Conservation (phyloP, 2,329 filamentous ascomycete genomes). For the Cadophora malorum region DNA sequence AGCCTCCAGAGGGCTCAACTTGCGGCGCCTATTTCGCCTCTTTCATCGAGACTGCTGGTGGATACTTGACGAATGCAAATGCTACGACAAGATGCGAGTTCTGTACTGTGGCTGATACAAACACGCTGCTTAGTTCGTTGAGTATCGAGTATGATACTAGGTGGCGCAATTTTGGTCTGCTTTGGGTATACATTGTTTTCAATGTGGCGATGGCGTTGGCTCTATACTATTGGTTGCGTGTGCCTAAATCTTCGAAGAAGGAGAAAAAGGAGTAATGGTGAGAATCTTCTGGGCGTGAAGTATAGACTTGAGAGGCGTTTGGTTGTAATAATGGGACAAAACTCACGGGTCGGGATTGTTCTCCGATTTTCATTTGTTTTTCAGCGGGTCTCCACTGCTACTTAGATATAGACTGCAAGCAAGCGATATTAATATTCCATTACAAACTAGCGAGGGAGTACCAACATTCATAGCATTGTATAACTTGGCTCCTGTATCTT, state of each 20-base stretch:
- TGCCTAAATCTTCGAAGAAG: background rate
- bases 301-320: background rate
- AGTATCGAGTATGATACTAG: background rate
- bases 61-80: background rate
- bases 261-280: background rate
- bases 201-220: background rate
- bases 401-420: background rate
- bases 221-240: background rate
- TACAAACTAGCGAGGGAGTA: background rate
- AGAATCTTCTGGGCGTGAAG: background rate
- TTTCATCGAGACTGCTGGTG: background rate
- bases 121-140: background rate
- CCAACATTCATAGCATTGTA: no score
- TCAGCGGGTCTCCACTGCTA: background rate
- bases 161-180: no score
- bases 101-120: background rate
- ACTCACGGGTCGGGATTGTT: background rate
- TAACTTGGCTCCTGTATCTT: no score
- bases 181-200: no score
- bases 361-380: background rate
- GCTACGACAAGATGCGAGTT: background rate
- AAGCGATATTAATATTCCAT: background rate
- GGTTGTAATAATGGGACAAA: background rate
- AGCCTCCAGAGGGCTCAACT: constrained; percentile 60
- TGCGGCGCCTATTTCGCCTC: constrained; percentile 59